Evolutionary conservation across 768 basidiomycete genomes (phyloP), one percentile per base, ranked within the genome.

Genomic region (Cubamyces sp.): DNA sequence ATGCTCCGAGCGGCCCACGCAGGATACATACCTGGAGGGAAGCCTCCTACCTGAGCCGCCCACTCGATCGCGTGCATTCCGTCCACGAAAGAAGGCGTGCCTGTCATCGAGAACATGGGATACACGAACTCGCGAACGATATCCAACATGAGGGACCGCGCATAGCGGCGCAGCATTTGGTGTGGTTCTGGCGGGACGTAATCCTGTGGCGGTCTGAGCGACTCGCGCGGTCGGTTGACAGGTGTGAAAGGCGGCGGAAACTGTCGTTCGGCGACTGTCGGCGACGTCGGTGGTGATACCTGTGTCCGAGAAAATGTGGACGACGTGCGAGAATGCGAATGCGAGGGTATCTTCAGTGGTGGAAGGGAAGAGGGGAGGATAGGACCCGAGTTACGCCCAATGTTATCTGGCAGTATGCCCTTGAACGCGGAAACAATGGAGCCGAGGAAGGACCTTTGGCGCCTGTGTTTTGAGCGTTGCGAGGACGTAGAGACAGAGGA

Each of bases 371-470:
- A 52, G 28, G 66, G 48, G 28, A 65, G 51, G 42, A 51, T 37
- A n/a, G 62, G 64, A 9, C 66, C 54, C 16, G 60, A 59, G 54
- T 34, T 49, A 5, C 58, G 61, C 26, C 46, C 28, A 14, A 56
- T 30, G 49, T 42, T 30, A 60, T 64, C 63, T 5, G 63, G 59
- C n/a, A 62, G 43, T 62, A 69, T 55, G 25, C 58, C 58, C 49
- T 60, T 54, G 60, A 66, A 56, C 11, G 75, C 87, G 81, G 85
- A 81, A 61, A 91, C 84, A 42, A 92, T 75, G 7, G 87, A 82
- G 82, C 87, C 88, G 50, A 90, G 77, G 61, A 91, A 70, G 16
- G 90, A 91, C 46, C 85, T 80, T 66, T 88, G 85, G 66, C 85
- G 88, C 75, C 87, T 90, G 66, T 90, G 87, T 64, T 81, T 83